Evolutionary conservation across 192 early-diverging fungal genomes (phyloP), one percentile per base, ranked within the genome.

Genomic region (Rhizoclosmatium globosum): DNA sequence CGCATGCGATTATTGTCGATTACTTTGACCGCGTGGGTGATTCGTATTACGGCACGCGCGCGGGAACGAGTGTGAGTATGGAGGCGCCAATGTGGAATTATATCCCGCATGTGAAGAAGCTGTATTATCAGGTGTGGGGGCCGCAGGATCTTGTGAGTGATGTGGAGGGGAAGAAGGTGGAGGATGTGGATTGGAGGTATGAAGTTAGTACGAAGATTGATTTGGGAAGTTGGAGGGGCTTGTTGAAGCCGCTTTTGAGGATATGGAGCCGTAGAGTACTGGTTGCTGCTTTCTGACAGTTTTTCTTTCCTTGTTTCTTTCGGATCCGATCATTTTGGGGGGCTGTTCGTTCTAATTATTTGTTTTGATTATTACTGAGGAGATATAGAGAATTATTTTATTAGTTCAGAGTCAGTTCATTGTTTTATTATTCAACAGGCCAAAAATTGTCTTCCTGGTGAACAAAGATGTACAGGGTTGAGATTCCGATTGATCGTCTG

Each of bases 391-490:
- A 53, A 53, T 53, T 53, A 53, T 53, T 53, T 13, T 17, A 53
- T 17, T 53, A 7, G 50, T 53, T 53, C 50, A 13, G 50, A 17
- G 50, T 53, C 50, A 7, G 9, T 53, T 7, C 50, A 53, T 53
- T 53, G 50, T 53, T 53, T 53, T 17, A 13, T 17, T 0, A 0
- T 53, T 53, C 0, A 0, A 31, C 31, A 31, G 0, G 0, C 31
- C 0, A 31, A 53, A 53, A 53, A 7, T 53, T 53, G 50, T 53
- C 50, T 53, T 31, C 31, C 31, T 31, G 17, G 17, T 13, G 50
- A 17, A 64, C 6, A 19, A 58, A 50, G 56, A 90, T 90, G 88
- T 90, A 90, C 83, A 89, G 86, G 48, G 85, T 90, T 71, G 89
- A 90, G 69, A 85, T 90, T 41, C 82, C 79, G 2, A 68, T 81